Base-by-base conservation (phyloP, 2,329 filamentous ascomycete genomes). In the Ceratocystis harringtonii region DNA sequence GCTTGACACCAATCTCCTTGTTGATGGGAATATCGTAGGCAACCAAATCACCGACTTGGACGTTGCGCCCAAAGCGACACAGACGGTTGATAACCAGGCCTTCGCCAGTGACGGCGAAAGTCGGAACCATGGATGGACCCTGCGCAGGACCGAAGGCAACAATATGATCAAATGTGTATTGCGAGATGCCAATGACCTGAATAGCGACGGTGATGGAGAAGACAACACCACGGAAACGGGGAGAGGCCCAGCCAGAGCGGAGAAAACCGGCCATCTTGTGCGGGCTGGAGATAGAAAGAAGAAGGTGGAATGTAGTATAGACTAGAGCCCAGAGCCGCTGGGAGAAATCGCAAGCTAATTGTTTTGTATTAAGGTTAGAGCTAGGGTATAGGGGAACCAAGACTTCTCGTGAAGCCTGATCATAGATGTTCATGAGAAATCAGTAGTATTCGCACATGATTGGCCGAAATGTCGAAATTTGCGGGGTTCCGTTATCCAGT, bases 121-220 rank as follows among this genome's bases (percentile, higher is more conserved):
- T 96, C 6, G 92, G 92, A 62, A 94, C 81, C 94, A 97, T 97
- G 19, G 88, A 92, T 2, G 90, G 84, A 1, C 92, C 92, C 30
- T 79, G 78, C 17, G 85, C 84, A 3, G 78, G 75, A 22, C 81
- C 80, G 69, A 86, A 71, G 68, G 79, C 79, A 75, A 84, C 83
- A 70, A 84, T 77, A 75, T 94, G 86, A 55, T 83, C 80, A 71
- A 73, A 75, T 67, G 80, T 72, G n/a, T 84, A 72, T 72, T 85
- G 83, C 30, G 73, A 72, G 55, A 79, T 70, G 63, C 78, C 76
- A 48, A 80, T 71, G 65, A 76, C 75, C 70, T 83, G 79, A 68
- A 78, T 50, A 5, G 66, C 69, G 19, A 78, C 76, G 67, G 77
- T 74, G 68, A 80, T 70, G 58, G 76, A 69, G 64, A 81, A 71